Conservation (phyloP, 2,329 filamentous ascomycete genomes). For the Ilyonectria mors-panacis region DNA sequence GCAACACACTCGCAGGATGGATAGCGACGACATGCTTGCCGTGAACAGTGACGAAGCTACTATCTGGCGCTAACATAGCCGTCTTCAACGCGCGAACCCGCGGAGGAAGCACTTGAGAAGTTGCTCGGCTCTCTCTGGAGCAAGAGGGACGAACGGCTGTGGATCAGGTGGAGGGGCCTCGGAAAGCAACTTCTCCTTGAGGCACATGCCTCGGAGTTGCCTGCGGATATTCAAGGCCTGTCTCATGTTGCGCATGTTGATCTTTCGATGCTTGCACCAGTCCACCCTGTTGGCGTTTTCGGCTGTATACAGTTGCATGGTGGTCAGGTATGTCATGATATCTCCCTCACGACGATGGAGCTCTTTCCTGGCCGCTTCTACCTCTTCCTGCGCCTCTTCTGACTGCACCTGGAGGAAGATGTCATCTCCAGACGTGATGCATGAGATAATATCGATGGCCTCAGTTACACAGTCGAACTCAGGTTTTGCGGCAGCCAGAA, state of each 20-base stretch:
- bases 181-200: conserved; percentile 65
- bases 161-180: conserved; percentile 65
- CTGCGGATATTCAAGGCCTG: conserved; percentile 74
- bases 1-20: conserved; percentile 74
- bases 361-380: conserved; percentile 68
- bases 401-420: conserved; percentile 73
- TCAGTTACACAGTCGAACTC: conserved; percentile 83
- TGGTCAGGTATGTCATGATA: conserved; percentile 74
- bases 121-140: conserved; percentile 67
- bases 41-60: conserved; percentile 71
- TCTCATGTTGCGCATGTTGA: conserved; percentile 73
- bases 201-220: conserved; percentile 71
- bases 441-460: conserved; percentile 85
- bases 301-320: conserved; percentile 73
- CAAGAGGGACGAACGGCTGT: conserved; percentile 68
- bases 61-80: conserved; percentile 72
- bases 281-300: conserved; percentile 68
- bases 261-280: conserved; percentile 72
- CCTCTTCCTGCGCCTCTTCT: conserved; percentile 69
- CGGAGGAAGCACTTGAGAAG: conserved; percentile 74
- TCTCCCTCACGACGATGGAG: conserved; percentile 75
- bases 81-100: conserved; percentile 73
- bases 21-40: conserved; percentile 74
- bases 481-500: conserved; percentile 82
- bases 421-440: conserved; percentile 74